phyloP scores from a whole-genome alignment of 169 alveolate genomes.

The Cryptosporidium ubiquitum region DNA sequence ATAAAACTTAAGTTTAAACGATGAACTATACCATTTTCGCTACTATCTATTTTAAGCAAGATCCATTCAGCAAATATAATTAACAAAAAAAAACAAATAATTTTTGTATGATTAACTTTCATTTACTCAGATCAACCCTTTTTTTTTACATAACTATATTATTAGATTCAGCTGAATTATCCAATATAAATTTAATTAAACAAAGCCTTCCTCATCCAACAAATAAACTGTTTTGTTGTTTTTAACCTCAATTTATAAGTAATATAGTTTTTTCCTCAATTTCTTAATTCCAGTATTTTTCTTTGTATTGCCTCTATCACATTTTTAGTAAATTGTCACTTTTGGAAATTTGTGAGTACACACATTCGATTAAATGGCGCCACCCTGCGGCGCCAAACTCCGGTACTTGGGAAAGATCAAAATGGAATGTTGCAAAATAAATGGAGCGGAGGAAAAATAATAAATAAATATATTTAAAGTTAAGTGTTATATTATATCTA shows the following conservation, averaged over 20 bases:
- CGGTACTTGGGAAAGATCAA: constrained; percentile 28
- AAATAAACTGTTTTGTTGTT: background rate
- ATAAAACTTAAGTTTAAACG: background rate
- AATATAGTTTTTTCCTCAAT: background rate
- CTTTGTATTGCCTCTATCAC: background rate
- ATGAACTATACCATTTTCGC: background rate
- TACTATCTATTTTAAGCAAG: background rate
- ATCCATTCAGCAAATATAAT: background rate
- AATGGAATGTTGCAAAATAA: background rate
- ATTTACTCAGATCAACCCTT: background rate
- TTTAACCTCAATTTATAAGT: background rate
- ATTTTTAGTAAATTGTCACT: background rate
- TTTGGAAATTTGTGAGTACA: constrained; percentile 45
- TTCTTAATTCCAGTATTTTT: background rate
- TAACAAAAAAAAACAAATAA: background rate
- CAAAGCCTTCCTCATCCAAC: background rate
- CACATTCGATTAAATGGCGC: constrained; percentile 16
- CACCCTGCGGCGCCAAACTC: background rate
- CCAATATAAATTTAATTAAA: too few relatives aligned
- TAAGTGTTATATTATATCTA: too few relatives aligned
- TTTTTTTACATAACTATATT: background rate
- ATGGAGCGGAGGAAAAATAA: background rate
- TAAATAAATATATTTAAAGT: background rate
- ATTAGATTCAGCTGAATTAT: background rate
- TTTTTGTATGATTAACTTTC: background rate